A percentile compares a stretch with the other conserved stretches of the same genome.
These are phyloP conservation scores for Trichopus zeylanicus DNA, from an alignment of 116 monocot genomes.

Conservation along the genomic window DNA sequence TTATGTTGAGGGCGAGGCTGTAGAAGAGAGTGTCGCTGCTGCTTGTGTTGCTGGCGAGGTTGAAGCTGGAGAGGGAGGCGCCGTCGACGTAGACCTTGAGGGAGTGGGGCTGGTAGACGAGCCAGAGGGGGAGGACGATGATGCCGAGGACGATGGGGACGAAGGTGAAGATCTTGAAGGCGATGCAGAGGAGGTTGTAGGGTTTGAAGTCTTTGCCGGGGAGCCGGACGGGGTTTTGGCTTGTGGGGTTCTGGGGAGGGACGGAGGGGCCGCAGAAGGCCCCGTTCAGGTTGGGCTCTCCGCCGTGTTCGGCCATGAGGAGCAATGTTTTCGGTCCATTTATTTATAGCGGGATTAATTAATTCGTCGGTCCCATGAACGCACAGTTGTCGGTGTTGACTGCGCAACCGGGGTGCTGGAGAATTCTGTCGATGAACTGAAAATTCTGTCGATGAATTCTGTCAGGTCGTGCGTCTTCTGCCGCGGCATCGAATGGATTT, in stretches of 20 bases:
- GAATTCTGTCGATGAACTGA: too few species aligned
- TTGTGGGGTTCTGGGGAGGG: constrained; percentile 17
- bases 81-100: background rate
- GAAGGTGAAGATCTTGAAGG: constrained; percentile 13
- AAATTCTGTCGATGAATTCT: too few species aligned
- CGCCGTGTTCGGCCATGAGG: background rate
- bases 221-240: constrained; percentile 7
- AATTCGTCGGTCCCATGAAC: too few species aligned
- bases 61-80: background rate
- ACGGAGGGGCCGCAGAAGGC: constrained; percentile 46
- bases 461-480: too few species aligned
- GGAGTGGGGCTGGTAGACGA: background rate
- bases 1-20: background rate
- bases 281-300: constrained; percentile 22
- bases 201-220: constrained; percentile 3
- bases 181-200: constrained; percentile 13
- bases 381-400: too few species aligned
- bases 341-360: too few species aligned
- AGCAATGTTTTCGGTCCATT: too few species aligned
- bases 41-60: background rate
- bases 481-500: too few species aligned
- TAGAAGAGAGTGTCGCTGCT: constrained; percentile 2
- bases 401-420: too few species aligned
- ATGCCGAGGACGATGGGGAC: background rate
- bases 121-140: background rate